These are phyloP conservation scores for Lycium ferocissimum DNA, from an alignment of 257 asterid genomes.

Conservation along the genomic window DNA sequence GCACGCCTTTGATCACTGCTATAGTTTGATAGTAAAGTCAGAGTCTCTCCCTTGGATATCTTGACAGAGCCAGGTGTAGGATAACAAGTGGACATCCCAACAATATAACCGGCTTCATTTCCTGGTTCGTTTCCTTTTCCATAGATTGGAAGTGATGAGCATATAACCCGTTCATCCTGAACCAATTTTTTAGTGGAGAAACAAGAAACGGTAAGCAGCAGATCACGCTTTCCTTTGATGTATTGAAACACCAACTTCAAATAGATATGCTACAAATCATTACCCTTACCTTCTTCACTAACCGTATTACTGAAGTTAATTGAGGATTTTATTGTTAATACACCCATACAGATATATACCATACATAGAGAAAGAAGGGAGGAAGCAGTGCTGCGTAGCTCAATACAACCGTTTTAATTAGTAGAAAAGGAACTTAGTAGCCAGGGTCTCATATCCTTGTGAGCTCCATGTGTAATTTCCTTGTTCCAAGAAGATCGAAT, in stretches of 20 bases:
- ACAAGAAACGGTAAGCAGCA: not conserved
- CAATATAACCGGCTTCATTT: constrained; percentile 83
- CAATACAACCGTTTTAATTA: not conserved
- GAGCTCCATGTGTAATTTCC: not conserved
- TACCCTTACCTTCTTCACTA: not conserved
- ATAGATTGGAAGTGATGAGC: constrained; percentile 73
- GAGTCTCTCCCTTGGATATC: constrained; percentile 70
- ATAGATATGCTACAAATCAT: not conserved
- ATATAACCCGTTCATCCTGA: constrained; percentile 76
- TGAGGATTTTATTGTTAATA: not conserved
- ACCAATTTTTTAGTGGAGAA: constrained; percentile 19
- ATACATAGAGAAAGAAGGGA: not conserved
- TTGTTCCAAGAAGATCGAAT: not conserved
- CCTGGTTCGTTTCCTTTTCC: constrained; percentile 79
- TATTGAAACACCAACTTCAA: not conserved
- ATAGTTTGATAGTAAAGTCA: constrained; percentile 72
- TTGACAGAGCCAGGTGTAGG: constrained; percentile 80
- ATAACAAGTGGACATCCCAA: constrained; percentile 90
- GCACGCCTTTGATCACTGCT: constrained; percentile 60
- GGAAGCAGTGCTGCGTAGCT: not conserved
- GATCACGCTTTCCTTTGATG: not conserved
- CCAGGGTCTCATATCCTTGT: not conserved
- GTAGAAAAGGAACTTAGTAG: not conserved
- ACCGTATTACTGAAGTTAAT: not conserved
- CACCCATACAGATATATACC: not conserved